phyloP scores from a whole-genome alignment of 805 yeast species.

The Candida hungchunana region DNA sequence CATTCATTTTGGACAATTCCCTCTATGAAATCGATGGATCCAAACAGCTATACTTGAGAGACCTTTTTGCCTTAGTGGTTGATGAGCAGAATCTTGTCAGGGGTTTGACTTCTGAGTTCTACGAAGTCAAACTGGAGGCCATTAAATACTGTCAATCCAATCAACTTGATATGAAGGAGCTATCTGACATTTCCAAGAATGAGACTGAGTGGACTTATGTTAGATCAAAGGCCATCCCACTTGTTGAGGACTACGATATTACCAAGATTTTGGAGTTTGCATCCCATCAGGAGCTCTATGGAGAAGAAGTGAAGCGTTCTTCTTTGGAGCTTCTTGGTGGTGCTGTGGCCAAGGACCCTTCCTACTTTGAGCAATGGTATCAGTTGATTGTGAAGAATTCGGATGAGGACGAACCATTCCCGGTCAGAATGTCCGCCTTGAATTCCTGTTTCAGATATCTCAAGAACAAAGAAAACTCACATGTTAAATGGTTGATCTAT shows the following conservation, averaged over 20 bases:
- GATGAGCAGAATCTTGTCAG: constrained; percentile 27
- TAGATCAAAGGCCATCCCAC: constrained; percentile 34
- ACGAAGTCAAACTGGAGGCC: constrained; percentile 43
- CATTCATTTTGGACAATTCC: constrained; percentile 32
- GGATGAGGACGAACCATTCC: constrained; percentile 41
- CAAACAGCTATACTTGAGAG: constrained; percentile 42
- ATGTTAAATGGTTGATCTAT: constrained; percentile 30
- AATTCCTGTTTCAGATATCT: constrained; percentile 35
- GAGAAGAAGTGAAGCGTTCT: constrained; percentile 45
- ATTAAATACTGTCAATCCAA: constrained; percentile 29
- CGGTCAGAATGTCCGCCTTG: constrained; percentile 43
- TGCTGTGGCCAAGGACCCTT: constrained; percentile 32
- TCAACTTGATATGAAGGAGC: constrained; percentile 7
- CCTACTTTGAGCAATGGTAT: constrained; percentile 17
- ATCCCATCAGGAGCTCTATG: constrained; percentile 28
- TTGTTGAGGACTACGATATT: constrained; percentile 20
- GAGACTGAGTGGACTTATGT: constrained; percentile 38
- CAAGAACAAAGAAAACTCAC: constrained; percentile 7
- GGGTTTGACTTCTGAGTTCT: constrained; percentile 36
- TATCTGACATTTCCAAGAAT: constrained; percentile 23
- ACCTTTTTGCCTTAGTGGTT: constrained; percentile 27
- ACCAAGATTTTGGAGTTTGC: constrained; percentile 29
- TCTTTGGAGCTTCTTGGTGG: constrained; percentile 51
- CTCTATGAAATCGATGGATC: constrained; percentile 40
- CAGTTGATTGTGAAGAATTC: constrained; percentile 13